phyloP scores from a whole-genome alignment of 2,329 filamentous ascomycete species.

The Sordariomycetes sp. region DNA sequence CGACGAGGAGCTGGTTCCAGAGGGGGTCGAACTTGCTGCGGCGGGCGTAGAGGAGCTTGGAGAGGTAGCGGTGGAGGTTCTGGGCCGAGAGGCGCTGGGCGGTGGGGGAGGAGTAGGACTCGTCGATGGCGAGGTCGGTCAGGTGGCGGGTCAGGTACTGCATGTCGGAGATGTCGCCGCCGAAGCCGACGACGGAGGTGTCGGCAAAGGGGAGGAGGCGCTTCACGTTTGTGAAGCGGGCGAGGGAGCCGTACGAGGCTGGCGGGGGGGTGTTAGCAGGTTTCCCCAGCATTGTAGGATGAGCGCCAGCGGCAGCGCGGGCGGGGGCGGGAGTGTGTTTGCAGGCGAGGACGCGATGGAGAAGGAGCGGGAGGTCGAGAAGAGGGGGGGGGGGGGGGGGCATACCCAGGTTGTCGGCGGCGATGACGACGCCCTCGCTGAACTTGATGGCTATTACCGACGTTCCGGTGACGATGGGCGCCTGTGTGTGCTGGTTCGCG shows the following conservation, averaged over 20 bases:
- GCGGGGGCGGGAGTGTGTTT: no score
- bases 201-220: constrained; percentile 82
- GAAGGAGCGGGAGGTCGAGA: neutral
- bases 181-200: constrained; percentile 78
- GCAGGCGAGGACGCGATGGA: no score
- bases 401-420: constrained; percentile 84
- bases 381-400: neutral
- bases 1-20: constrained; percentile 92
- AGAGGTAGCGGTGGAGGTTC: constrained; percentile 92
- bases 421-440: constrained; percentile 91
- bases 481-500: constrained; percentile 79
- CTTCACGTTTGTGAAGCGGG: constrained; percentile 93
- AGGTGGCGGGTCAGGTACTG: constrained; percentile 94
- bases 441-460: constrained; percentile 94
- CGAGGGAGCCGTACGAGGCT: constrained; percentile 96
- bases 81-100: constrained; percentile 59
- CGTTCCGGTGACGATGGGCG: constrained; percentile 88
- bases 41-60: constrained; percentile 91
- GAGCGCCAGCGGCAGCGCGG: no score
- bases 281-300: neutral
- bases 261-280: constrained; percentile 3
- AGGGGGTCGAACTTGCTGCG: constrained; percentile 93
- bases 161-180: constrained; percentile 97
- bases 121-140: constrained; percentile 71
- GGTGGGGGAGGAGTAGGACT: constrained; percentile 56